phyloP scores from a whole-genome alignment of 1,284 basidiomycete species.

The Crepidotus sp. region DNA sequence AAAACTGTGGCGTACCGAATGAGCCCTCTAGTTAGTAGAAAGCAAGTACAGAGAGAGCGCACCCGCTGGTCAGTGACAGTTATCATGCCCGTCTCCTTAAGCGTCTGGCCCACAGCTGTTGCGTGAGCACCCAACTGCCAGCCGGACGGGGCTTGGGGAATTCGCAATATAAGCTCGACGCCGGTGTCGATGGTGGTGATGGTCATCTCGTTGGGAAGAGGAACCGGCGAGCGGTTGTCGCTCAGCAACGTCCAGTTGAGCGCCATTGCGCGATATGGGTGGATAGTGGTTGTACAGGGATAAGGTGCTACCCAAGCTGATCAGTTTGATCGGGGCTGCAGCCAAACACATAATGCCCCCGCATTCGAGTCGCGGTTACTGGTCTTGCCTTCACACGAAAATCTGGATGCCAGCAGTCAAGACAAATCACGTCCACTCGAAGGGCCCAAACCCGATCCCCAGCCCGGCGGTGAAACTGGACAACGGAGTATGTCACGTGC shows the following conservation, averaged over 20 bases:
- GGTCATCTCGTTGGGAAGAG: slow-evolving; percentile 53
- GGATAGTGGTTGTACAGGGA: too few relatives aligned
- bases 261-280: slow-evolving; percentile 44
- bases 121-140: slow-evolving; percentile 19
- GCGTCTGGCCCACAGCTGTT: slow-evolving; percentile 42
- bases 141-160: slow-evolving; percentile 44
- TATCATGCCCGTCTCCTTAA: slow-evolving; percentile 50
- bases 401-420: too few relatives aligned
- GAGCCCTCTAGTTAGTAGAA: background rate
- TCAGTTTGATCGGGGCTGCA: too few relatives aligned
- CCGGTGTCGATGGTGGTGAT: slow-evolving; percentile 48
- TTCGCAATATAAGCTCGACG: slow-evolving; percentile 46
- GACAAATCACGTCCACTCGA: too few relatives aligned
- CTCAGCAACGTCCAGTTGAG: slow-evolving; percentile 70
- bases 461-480: too few relatives aligned
- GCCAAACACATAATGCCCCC: slow-evolving; percentile 19
- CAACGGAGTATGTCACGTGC: background rate
- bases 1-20: slow-evolving; percentile 42
- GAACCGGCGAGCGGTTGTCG: slow-evolving; percentile 48
- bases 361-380: too few relatives aligned
- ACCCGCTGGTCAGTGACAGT: slow-evolving; percentile 68
- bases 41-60: slow-evolving; percentile 21
- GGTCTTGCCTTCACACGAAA: too few relatives aligned
- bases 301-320: too few relatives aligned
- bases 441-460: too few relatives aligned